Conservation (phyloP, 176 grass and related monocot species). For the sorghum (Sorghum bicolor) region Sorghum_bicolor_NCBIv3 NC_012873.2:55558001-55558500, state of each 20-base stretch:
- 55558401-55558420: neutral
- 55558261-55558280: conserved; percentile 75
- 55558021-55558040: conserved; percentile 61
- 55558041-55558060: conserved; percentile 80
- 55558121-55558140: neutral
- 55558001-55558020: conserved; percentile 90
- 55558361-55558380: neutral
- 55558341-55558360: neutral
- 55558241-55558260: conserved; percentile 67
- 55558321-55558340: conserved; percentile 94
- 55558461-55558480: conserved; percentile 36
- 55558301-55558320: conserved; percentile 88
- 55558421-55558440: conserved; percentile 50
- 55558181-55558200: neutral
- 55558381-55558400: conserved; percentile 5
- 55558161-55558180: conserved; percentile 6
- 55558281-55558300: conserved; percentile 98
- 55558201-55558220: conserved; percentile 15
- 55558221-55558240: conserved; percentile 78
- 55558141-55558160: conserved; percentile 2
- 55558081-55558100: conserved; percentile 66
- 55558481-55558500: conserved; percentile 52
- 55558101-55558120: neutral
- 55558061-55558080: conserved; percentile 73
- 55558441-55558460: conserved; percentile 39